Evolutionary conservation across 345 rosid species (phyloP), one percentile per base, ranked within the genome.

Genomic region (Firmiana major): DNA sequence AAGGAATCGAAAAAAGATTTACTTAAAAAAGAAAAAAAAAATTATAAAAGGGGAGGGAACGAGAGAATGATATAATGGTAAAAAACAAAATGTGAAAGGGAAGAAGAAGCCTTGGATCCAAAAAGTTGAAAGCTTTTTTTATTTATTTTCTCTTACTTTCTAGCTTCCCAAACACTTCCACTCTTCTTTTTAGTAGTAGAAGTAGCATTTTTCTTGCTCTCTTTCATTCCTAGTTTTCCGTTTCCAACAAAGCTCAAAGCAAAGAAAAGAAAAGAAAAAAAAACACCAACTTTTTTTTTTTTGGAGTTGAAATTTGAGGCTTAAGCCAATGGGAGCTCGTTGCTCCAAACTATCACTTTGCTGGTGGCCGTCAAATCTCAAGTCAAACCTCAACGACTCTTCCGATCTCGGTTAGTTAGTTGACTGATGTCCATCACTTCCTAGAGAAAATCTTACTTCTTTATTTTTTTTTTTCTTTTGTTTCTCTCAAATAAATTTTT

Each of bases 281-380:
- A 28, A 55, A 22, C 42, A 11, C 3, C 19, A 12, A 15, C 8
- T 24, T 67, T 42, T 66, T 43, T 7, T 42, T 45, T 9, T 46
- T 13, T 74, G 9, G 1, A 17, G 71, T 74, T 66, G 46, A 36
- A 42, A 60, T 16, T 74, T 45, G 22, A 74, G 53, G 24, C 17
- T 60, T 71, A 72, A 54, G 38, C 85, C 83, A 88, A 94, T 94
- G 98, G 98, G 97, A 86, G 88, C 82, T 86, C 89, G 94, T 72
- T 94, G 97, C 94, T 94, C 98, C 84, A 94, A 89, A 83, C 76
- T 89, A 71, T 90, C 98, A 59, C 84, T 92, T 75, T 94, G 98
- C 78, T 92, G 90, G 92, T 94, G 93, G 94, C 90, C 95, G 71
- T 83, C 89, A 67, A 83, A 88, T 88, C 88, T 85, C 81, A 89